These are phyloP conservation scores for Didymella pinodella DNA, from an alignment of 2,329 filamentous ascomycete genomes.

Conservation along the genomic window DNA sequence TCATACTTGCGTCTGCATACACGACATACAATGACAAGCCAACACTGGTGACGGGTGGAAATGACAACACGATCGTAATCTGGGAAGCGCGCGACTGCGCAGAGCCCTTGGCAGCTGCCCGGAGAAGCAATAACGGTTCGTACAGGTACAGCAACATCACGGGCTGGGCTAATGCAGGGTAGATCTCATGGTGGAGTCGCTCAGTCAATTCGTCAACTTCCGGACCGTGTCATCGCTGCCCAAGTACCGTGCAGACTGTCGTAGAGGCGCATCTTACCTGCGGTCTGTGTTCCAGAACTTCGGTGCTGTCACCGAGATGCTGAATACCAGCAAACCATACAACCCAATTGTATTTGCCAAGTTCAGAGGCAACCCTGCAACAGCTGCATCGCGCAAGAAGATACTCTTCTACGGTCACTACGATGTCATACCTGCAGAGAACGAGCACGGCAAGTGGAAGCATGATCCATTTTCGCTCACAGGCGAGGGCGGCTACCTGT, in stretches of 20 bases:
- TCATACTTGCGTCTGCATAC: slow-evolving; percentile 84
- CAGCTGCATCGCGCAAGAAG: slow-evolving; percentile 74
- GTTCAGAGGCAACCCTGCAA: slow-evolving; percentile 78
- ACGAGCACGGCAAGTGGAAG: slow-evolving; percentile 81
- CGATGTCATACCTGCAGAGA: slow-evolving; percentile 91
- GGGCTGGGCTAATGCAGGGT: slow-evolving; percentile 30
- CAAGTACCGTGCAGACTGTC: slow-evolving; percentile 89
- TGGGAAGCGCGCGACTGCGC: slow-evolving; percentile 77
- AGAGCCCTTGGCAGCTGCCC: slow-evolving; percentile 54
- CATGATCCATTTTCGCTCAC: slow-evolving; percentile 89
- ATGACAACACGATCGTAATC: slow-evolving; percentile 86
- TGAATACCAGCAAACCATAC: slow-evolving; percentile 78
- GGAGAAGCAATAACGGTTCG: slow-evolving; percentile 65
- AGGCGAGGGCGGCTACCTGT: slow-evolving; percentile 89
- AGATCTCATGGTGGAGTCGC: slow-evolving; percentile 68
- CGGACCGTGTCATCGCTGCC: slow-evolving; percentile 89
- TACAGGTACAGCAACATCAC: slow-evolving; percentile 18
- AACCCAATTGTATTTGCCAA: slow-evolving; percentile 95
- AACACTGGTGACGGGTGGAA: slow-evolving; percentile 94
- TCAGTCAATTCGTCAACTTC: slow-evolving; percentile 88
- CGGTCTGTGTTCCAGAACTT: slow-evolving; percentile 91
- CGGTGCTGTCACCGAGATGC: slow-evolving; percentile 80
- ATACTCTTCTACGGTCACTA: slow-evolving; percentile 98
- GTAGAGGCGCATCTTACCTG: slow-evolving; percentile 88
- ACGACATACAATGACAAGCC: slow-evolving; percentile 73